A percentile compares a stretch with the other conserved stretches of the same genome.
Evolutionary conservation across 2,329 filamentous ascomycete genomes (phyloP).

Genomic region (Bipolaris zeicola): DNA sequence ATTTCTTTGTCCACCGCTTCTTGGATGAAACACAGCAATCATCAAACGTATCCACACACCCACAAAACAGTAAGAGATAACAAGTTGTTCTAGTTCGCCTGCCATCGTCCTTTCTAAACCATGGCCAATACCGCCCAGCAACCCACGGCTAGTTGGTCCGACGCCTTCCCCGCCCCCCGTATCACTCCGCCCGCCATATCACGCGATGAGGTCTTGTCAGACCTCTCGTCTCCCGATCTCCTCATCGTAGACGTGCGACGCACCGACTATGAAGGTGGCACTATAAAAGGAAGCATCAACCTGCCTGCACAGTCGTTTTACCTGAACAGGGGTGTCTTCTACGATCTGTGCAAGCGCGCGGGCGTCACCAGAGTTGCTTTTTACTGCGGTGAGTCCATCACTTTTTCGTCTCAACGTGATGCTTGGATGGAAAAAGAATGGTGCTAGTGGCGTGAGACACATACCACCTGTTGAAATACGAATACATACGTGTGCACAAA

Average conservation of each 20-base stretch:
- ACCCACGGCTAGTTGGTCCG: constrained; percentile 44
- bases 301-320: constrained; percentile 57
- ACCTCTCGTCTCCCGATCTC: constrained; percentile 45
- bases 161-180: constrained; percentile 50
- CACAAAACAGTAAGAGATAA: background rate
- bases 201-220: constrained; percentile 44
- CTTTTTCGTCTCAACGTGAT: background rate
- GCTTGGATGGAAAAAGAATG: background rate
- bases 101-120: background rate
- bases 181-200: constrained; percentile 48
- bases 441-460: constrained; percentile 28
- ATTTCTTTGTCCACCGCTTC: constrained; percentile 14
- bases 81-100: background rate
- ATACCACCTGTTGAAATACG: constrained; percentile 9
- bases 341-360: constrained; percentile 52
- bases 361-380: constrained; percentile 55
- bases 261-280: constrained; percentile 55
- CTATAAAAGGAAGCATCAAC: constrained; percentile 54
- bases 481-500: background rate
- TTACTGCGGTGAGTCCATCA: constrained; percentile 50
- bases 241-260: constrained; percentile 54
- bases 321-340: constrained; percentile 52
- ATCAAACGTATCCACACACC: background rate
- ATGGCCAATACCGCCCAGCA: constrained; percentile 30
- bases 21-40: background rate